Base-by-base conservation (phyloP, 2,329 filamentous ascomycete genomes). In the Metarhizium album region DNA sequence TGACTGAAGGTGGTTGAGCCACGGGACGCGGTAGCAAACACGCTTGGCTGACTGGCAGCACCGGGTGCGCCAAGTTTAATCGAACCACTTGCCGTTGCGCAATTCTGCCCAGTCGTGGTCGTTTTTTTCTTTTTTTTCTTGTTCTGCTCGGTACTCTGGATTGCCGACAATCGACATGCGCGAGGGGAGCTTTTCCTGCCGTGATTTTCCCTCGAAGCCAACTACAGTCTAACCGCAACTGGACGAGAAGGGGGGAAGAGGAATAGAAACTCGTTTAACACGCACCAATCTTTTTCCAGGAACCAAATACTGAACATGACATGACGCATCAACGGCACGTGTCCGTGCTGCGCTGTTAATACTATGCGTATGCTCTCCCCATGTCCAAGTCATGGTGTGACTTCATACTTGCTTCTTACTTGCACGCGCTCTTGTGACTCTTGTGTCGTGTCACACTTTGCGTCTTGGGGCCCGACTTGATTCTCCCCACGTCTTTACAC, bases 351-450 rank as follows among this genome's bases (percentile, higher is more conserved):
- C 40, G 22, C 18, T 11, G 20, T 43, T 20, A 24, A 43, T 11
- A 9, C 8, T 24, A n/a, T n/a, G n/a, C n/a, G n/a, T n/a, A n/a
- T 29, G 2, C 18, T 42, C 18, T 9, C 7, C 13, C 40, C 20
- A 42, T 22, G 7, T 13, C 35, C 6, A 22, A 20, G 18, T 31
- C n/a, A 29, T 33, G 40, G 31, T 45, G 31, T 50, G 48, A 50
- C 48, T n/a, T n/a, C n/a, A n/a, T n/a, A n/a, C n/a, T n/a, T n/a
- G n/a, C n/a, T n/a, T n/a, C n/a, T n/a, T n/a, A n/a, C n/a, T 50
- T 40, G 45, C 23, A 45, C 9, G 42, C 31, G n/a, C 35, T 46
- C 29, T 40, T 29, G 48, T 50, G 42, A 29, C 22, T 46, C 48
- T 37, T 3, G n/a, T n/a, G n/a, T n/a, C n/a, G n/a, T n/a, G n/a